Evolutionary conservation across 2,329 filamentous ascomycete species (phyloP).

Genomic region (Colletotrichum cuscutae): DNA sequence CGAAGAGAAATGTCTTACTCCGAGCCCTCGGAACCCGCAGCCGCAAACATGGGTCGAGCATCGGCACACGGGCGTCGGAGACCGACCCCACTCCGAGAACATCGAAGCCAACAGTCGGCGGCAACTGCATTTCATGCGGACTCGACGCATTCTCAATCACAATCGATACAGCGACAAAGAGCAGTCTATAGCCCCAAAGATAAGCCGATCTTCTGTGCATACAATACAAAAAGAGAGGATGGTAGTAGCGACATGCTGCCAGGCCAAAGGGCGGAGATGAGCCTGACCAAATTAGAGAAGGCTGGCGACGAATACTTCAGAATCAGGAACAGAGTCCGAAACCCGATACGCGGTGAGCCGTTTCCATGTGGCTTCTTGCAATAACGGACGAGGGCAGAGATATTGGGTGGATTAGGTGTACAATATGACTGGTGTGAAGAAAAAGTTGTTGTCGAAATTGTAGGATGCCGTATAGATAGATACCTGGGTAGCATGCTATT

Average conservation of each 20-base stretch:
- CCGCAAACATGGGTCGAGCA: neutral
- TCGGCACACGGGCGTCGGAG: neutral
- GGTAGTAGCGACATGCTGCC: neutral
- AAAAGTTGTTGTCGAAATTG: neutral
- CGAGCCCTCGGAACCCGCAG: neutral
- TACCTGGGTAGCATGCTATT: neutral
- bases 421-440: neutral
- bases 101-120: neutral
- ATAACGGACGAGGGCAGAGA: neutral
- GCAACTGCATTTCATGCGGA: neutral
- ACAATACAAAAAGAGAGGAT: neutral
- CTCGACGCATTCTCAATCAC: too few species aligned
- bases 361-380: neutral
- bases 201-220: neutral
- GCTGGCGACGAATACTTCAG: slow-evolving; percentile 16
- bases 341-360: neutral
- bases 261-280: neutral
- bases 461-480: neutral
- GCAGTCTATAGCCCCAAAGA: neutral
- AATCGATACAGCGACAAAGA: neutral
- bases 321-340: neutral
- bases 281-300: neutral
- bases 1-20: neutral
- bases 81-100: slow-evolving; percentile 2
- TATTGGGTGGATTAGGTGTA: neutral